Percentiles rank a stretch among this genome's conserved stretches.
These are phyloP conservation scores for Apiospora arundinis DNA, from an alignment of 2,329 filamentous ascomycete species.

Conservation along the genomic window DNA sequence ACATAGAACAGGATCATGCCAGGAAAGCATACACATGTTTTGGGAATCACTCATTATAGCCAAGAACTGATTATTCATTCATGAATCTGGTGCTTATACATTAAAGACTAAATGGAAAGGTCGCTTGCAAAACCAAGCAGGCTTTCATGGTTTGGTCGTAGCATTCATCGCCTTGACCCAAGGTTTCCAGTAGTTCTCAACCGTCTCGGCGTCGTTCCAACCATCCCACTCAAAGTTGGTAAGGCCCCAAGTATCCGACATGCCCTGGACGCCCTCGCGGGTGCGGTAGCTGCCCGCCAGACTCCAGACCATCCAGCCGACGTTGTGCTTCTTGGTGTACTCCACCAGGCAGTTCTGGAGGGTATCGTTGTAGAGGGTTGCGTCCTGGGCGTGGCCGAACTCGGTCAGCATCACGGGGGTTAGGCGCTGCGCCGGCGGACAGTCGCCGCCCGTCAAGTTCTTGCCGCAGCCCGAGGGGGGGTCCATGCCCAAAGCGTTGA, in stretches of 20 bases:
- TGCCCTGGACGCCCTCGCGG: constrained; percentile 50
- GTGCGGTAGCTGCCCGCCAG: constrained; percentile 55
- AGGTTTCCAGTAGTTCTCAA: constrained; percentile 57
- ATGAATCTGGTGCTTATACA: neutral
- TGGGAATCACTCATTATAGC: neutral
- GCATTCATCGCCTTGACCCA: constrained; percentile 52
- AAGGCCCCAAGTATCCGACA: constrained; percentile 56
- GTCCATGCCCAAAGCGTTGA: constrained; percentile 52
- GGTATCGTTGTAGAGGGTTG: constrained; percentile 48
- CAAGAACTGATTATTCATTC: neutral
- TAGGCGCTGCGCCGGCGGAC: constrained; percentile 44
- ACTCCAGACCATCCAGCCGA: constrained; percentile 58
- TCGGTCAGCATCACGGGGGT: constrained; percentile 56
- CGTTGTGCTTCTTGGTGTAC: constrained; percentile 50
- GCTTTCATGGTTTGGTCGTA: constrained; percentile 26
- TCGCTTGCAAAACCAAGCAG: neutral
- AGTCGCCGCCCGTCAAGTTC: constrained; percentile 44
- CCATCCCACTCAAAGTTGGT: constrained; percentile 53
- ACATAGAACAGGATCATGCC: too few species aligned
- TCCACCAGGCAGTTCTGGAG: constrained; percentile 53
- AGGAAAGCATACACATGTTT: neutral
- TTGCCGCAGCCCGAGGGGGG: constrained; percentile 45
- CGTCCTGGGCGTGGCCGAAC: constrained; percentile 53
- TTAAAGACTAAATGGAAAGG: neutral
- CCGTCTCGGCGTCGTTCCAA: constrained; percentile 51